phyloP scores from a whole-genome alignment of 192 early-diverging fungal genomes.

The Endogone sp. region DNA sequence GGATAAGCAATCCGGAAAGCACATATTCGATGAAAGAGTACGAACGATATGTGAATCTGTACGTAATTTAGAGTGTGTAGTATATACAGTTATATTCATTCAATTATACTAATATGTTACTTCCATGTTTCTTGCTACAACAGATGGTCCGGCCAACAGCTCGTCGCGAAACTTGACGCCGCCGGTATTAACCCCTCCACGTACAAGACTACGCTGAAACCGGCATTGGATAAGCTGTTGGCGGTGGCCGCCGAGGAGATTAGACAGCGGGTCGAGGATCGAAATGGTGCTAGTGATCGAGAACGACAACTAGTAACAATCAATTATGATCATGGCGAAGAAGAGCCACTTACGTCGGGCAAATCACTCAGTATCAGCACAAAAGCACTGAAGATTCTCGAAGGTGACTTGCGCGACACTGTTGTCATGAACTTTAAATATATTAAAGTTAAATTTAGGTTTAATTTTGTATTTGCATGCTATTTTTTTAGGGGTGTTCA shows the following conservation, averaged over 20 bases:
- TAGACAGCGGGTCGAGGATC: background rate
- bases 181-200: slow-evolving; percentile 13
- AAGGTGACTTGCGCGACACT: no score
- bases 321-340: background rate
- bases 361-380: no score
- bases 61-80: no score
- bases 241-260: background rate
- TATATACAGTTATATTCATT: background rate
- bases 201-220: slow-evolving; percentile 1
- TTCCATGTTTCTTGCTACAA: background rate
- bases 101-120: background rate
- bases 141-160: slow-evolving; percentile 23
- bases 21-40: slow-evolving; percentile 13
- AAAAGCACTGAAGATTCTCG: background rate
- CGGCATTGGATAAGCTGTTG: slow-evolving; percentile 6
- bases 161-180: slow-evolving; percentile 11
- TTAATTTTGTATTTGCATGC: background rate
- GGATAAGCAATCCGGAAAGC: slow-evolving; percentile 17
- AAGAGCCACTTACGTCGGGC: no score
- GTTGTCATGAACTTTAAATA: no score
- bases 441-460: no score
- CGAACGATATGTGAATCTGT: slow-evolving; percentile 17
- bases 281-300: background rate
- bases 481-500: slow-evolving; percentile 19
- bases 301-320: background rate